Percentiles rank a stretch among this genome's conserved stretches.
phyloP scores from a whole-genome alignment of 495 filamentous ascomycete species.

The Hypoxylon subgilvum region DNA sequence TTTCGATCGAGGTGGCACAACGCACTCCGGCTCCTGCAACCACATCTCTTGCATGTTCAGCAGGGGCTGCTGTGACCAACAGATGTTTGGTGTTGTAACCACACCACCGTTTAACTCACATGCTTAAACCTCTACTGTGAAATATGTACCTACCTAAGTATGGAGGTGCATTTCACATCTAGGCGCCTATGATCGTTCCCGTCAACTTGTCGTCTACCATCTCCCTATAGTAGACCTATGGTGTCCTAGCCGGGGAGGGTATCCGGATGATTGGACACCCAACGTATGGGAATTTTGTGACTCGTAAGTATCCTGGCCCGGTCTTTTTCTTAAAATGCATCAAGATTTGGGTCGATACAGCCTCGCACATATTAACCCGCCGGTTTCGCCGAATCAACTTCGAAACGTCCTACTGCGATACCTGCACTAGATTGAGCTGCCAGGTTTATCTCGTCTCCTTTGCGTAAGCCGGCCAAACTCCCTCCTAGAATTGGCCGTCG shows the following conservation, averaged over 20 bases:
- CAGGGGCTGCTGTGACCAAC: constrained; percentile 38
- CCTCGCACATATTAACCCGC: constrained; percentile 39
- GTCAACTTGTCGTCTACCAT: constrained; percentile 5
- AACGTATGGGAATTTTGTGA: constrained; percentile 19
- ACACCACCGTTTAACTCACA: constrained; percentile 31
- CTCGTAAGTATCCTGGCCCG: constrained; percentile 15
- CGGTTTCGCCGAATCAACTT: constrained; percentile 36
- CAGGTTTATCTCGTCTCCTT: constrained; percentile 31
- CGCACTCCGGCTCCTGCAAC: constrained; percentile 37
- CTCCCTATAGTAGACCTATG: constrained; percentile 5
- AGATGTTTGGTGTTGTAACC: constrained; percentile 36
- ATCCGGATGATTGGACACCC: constrained; percentile 35
- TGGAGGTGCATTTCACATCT: not conserved
- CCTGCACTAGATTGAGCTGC: constrained; percentile 32
- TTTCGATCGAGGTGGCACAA: constrained; percentile 39
- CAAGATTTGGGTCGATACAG: constrained; percentile 31
- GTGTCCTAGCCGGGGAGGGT: constrained; percentile 27
- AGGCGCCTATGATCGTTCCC: constrained; percentile 17
- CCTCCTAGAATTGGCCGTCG: constrained; percentile 24
- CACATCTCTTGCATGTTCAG: constrained; percentile 36
- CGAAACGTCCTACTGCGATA: constrained; percentile 23
- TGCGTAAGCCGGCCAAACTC: constrained; percentile 37
- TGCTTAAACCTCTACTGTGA: constrained; percentile 8
- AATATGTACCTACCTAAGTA: too few relatives aligned
- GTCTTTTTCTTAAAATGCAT: constrained; percentile 19